Base-by-base conservation (phyloP, 2,329 filamentous ascomycete genomes). In the Hysterium pulicare region DNA sequence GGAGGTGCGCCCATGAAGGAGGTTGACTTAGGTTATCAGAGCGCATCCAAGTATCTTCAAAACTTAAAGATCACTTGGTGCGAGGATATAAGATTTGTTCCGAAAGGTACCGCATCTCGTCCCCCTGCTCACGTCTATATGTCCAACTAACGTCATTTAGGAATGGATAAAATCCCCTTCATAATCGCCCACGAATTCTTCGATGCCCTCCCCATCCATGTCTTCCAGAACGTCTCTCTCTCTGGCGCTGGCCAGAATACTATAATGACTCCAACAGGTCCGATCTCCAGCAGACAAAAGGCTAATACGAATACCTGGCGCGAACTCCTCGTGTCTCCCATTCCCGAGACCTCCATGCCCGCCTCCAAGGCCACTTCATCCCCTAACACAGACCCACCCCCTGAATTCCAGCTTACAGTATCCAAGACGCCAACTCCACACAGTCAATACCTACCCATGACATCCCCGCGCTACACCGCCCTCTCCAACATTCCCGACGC, bases 111-210 rank as follows among this genome's bases (percentile, higher is more conserved):
- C 24, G n/a, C n/a, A 53, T 72, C 60, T 34, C 44, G 52, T 20
- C 35, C 44, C 44, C 38, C 47, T 43, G 45, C 52, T 48, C 17
- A 21, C 20, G 16, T n/a, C n/a, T 22, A 33, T 21, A 31, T 34
- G 31, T 32, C n/a, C 55, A 61, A 30, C 66, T 38, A 41, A 24
- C 15, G 7, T 15, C n/a, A 10, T 20, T 38, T 52, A 84, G 82
- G 80, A 47, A 69, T 81, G 17, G 76, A 78, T 46, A 87, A 86
- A 61, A 87, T 83, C 17, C 91, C 93, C 1, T 94, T 97, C 66
- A 95, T 98, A 47, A 81, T 97, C 37, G 93, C 93, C 4, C 93
- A 98, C 65, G 93, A 98, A 64, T 97, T 98, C 75, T 98, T 98
- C 71, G 93, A 98, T 56, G 93, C 93, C 2, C 82, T 98, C 1